Evolutionary conservation across 805 yeast genomes (phyloP).

Genomic region (Candida boleticola): DNA sequence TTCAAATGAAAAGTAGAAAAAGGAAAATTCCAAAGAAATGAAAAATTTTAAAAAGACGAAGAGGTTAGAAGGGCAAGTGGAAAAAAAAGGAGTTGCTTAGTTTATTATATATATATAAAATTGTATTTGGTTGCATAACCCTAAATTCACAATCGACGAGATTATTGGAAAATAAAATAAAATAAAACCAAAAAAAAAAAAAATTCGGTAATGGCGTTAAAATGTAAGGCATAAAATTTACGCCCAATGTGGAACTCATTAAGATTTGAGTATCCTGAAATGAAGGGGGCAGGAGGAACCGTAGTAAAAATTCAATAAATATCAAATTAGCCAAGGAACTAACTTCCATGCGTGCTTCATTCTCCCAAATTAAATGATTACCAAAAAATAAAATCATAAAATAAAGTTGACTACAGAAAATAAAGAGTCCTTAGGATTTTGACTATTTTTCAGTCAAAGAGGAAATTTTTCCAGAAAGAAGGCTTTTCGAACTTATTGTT

Average conservation of each 20-base stretch:
- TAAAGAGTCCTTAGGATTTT: too few relatives aligned
- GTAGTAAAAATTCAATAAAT: too few relatives aligned
- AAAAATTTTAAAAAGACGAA: constrained; percentile 1
- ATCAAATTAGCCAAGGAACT: not conserved
- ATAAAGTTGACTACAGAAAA: too few relatives aligned
- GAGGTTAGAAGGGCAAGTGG: not conserved
- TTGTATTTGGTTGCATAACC: not conserved
- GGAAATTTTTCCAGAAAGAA: too few relatives aligned
- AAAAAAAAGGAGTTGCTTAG: not conserved
- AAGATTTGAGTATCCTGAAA: constrained; percentile 4
- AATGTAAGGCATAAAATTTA: too few relatives aligned
- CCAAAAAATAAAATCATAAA: not conserved
- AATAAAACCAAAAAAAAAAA: not conserved
- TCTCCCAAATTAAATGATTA: not conserved
- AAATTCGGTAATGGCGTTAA: not conserved
- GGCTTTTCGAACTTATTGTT: too few relatives aligned
- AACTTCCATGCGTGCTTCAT: not conserved
- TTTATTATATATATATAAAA: not conserved
- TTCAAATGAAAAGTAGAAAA: too few relatives aligned
- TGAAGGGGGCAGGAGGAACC: constrained; percentile 6
- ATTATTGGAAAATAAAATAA: too few relatives aligned
- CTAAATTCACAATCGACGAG: not conserved
- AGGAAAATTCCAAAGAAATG: not conserved
- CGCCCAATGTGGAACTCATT: constrained; percentile 5
- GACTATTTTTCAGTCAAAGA: too few relatives aligned